Base-by-base conservation (phyloP, 805 yeast genomes). In the Kluyveromyces starmeri region DNA sequence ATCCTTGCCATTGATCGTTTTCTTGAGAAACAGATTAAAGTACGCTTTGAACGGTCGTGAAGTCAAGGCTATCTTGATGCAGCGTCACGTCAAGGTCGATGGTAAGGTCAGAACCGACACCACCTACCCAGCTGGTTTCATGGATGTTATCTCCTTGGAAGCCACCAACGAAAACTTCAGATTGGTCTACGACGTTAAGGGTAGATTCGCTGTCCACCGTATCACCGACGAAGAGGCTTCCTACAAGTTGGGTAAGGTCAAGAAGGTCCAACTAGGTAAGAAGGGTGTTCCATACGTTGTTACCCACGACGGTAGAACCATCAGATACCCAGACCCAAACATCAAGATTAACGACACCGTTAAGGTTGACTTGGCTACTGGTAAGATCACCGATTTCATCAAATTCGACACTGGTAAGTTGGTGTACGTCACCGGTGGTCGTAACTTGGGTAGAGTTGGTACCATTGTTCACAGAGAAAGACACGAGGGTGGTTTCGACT, bases 151-250 rank as follows among this genome's bases (percentile, higher is more conserved):
- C 71, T 57, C 95, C 53, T 74, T 89, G 62, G 97, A 89, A 67
- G 95, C 95, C 65, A 89, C 98, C 71, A 85, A 86, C 71, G 98
- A 89, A 75, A 81, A 89, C 89, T 89, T 89, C 85, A 88, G 98
- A 78, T 83, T 89, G 65, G 82, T 89, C 62, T 89, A 86, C 78
- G 98, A 89, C 67, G 79, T 85, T 67, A 89, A 89, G 78, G 98
- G 97, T 72, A 88, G 96, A 75, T 89, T 88, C 61, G 92, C 98
- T 62, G 94, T 89, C 61, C 98, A 89, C 94, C 86, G 98, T 75
- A 89, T 89, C 73, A 83, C 96, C 54, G 92, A 85, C 54, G 97
- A 89, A 71, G 98, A 89, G 77, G 96, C 96, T 60, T 67, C 88
- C 55, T 89, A 92, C 92, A 89, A 89, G 75, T 82, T 89, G 65